Evolutionary conservation across 768 basidiomycete genomes (phyloP).

Genomic region (Terana coerulea): DNA sequence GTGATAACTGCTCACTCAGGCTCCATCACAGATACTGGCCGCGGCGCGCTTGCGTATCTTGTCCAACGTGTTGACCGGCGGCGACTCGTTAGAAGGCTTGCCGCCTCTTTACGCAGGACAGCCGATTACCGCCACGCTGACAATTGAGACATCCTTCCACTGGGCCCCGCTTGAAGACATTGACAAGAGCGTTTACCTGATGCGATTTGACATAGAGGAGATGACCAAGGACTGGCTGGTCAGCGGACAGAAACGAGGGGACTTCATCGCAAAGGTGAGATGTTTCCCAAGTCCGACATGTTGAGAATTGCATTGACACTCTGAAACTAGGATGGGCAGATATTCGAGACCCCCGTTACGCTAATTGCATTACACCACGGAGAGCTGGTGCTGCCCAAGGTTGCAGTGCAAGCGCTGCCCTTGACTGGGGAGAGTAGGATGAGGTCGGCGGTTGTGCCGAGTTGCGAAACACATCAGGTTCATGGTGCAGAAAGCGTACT

Average conservation of each 20-base stretch:
- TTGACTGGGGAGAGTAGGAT: constrained; percentile 48
- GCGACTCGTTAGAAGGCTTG: constrained; percentile 19
- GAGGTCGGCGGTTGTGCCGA: constrained; percentile 58
- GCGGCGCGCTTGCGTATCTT: constrained; percentile 49
- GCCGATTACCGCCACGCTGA: constrained; percentile 67
- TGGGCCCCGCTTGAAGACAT: constrained; percentile 55
- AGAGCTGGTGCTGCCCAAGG: constrained; percentile 69
- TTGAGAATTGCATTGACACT: not conserved
- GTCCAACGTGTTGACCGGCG: constrained; percentile 38
- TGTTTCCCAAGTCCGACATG: no score
- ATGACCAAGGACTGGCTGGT: constrained; percentile 84
- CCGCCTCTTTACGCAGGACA: constrained; percentile 78
- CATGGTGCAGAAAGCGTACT: constrained; percentile 81
- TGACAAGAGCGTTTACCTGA: constrained; percentile 41
- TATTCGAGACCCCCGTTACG: constrained; percentile 59
- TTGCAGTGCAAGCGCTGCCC: constrained; percentile 60
- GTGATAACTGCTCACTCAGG: not conserved
- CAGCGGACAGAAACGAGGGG: constrained; percentile 83
- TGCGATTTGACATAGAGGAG: constrained; percentile 83
- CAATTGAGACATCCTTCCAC: constrained; percentile 69
- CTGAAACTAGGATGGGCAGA: constrained; percentile 53
- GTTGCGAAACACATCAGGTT: constrained; percentile 75
- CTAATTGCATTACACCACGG: constrained; percentile 89
- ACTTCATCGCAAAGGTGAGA: constrained; percentile 69
- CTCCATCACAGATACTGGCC: constrained; percentile 54